Evolutionary conservation across 78 protist genomes (phyloP).

Genomic region (Mantamonas sphyraenae): DNA sequence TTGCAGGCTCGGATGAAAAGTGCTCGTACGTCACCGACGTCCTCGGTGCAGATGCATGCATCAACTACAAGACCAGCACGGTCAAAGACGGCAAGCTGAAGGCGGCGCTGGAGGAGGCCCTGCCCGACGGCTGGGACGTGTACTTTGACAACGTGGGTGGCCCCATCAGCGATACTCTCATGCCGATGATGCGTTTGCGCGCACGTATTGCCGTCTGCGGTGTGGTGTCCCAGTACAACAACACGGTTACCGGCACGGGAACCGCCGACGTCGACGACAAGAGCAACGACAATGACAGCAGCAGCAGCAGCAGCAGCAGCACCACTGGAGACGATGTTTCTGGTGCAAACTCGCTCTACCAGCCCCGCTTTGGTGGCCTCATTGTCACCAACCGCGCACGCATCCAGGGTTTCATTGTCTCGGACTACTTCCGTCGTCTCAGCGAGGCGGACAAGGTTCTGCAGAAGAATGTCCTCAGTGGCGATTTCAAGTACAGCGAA

Average conservation of each 20-base stretch:
- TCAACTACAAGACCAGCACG: conserved; percentile 10
- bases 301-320: too few species aligned
- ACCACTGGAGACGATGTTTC: too few species aligned
- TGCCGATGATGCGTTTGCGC: neutral
- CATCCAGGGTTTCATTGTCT: conserved; percentile 18
- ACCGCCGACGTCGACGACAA: neutral
- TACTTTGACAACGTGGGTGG: conserved; percentile 35
- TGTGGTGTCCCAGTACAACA: conserved; percentile 12
- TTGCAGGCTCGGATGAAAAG: conserved; percentile 11
- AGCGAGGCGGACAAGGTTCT: neutral
- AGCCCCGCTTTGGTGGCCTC: neutral
- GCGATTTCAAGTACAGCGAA: neutral
- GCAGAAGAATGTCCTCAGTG: neutral
- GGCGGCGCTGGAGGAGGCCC: neutral
- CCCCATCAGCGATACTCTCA: neutral
- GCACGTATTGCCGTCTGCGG: conserved; percentile 23
- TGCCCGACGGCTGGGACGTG: conserved; percentile 9
- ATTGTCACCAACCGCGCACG: neutral
- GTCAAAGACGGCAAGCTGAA: neutral
- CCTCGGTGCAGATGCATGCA: conserved; percentile 11
- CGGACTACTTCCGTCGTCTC: neutral
- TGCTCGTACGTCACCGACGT: neutral
- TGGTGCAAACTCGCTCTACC: too few species aligned
- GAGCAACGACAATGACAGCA: too few species aligned
- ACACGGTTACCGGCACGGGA: too few species aligned